phyloP scores from a whole-genome alignment of 1,284 basidiomycete genomes.

The Schizophyllum amplum region DNA sequence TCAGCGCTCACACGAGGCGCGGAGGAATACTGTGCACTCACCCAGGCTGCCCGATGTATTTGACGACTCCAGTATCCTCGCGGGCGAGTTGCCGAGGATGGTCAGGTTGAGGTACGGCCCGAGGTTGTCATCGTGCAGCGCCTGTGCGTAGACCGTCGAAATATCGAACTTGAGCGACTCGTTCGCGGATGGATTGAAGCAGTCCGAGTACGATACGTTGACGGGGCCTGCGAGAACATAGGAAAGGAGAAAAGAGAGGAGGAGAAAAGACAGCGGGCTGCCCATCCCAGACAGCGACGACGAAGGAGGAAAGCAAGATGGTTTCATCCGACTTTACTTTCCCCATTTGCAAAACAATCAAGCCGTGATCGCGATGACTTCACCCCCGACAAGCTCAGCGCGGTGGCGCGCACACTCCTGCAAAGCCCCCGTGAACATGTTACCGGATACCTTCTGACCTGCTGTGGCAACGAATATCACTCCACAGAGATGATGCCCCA shows the following conservation, averaged over 20 bases:
- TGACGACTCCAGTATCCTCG: conserved; percentile 51
- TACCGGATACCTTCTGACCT: too few species aligned
- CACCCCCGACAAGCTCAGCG: not conserved
- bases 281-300: conserved; percentile 4
- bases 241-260: conserved; percentile 17
- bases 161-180: conserved; percentile 54
- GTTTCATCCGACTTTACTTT: not conserved
- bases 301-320: not conserved
- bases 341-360: not conserved
- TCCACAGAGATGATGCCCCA: too few species aligned
- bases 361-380: not conserved
- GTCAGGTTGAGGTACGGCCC: conserved; percentile 56
- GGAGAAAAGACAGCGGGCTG: conserved; percentile 5
- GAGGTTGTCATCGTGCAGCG: conserved; percentile 38
- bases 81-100: conserved; percentile 49
- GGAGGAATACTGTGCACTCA: conserved; percentile 25
- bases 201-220: conserved; percentile 46
- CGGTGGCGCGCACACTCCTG: too few species aligned
- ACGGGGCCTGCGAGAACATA: conserved; percentile 37
- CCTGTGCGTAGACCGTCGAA: conserved; percentile 66
- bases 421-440: too few species aligned
- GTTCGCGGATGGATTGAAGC: conserved; percentile 40
- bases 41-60: conserved; percentile 53
- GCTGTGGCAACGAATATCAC: too few species aligned
- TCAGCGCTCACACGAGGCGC: conserved; percentile 5